Base-by-base conservation (phyloP, 805 yeast species). In the Hyphopichia homilentoma region DNA sequence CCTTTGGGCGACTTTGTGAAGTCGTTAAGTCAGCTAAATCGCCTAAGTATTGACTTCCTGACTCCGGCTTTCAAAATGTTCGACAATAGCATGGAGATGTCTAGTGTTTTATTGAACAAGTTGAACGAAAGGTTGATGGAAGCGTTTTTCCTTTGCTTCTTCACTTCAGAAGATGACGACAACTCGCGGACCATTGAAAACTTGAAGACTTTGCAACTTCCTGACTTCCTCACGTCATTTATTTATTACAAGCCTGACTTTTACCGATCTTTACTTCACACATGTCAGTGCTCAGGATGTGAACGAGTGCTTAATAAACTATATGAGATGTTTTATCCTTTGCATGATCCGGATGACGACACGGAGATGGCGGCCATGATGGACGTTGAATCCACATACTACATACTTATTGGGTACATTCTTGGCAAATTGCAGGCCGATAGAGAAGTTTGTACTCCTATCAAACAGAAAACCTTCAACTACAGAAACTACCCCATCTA, bases 31-130 rank as follows among this genome's bases (percentile, higher is more conserved):
- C 45, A 37, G n/a, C 35, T 61, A 19, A 22, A 48, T 6, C 32
- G 56, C 20, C 35, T 61, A 14, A 45, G 52, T 2, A 47, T 60
- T 21, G 65, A 59, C 37, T 54, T 59, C 34, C 50, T 61, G 4
- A 57, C 65, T 0, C 61, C 60, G 2, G 59, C 61, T 3, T 59
- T 57, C 40, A 61, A 61, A 36, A 61, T 59, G 63, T 59, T 57
- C 45, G 64, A 50, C 29, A 47, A 43, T 31, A 47, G 45, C n/a
- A 43, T 51, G 40, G 55, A 54, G 7, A 47, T 59, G 54, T 44
- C 63, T 12, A 52, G 57, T 21, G 14, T 22, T 14, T 38, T 52
- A n/a, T 44, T 61, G 32, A 59, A 60, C 38, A 46, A 57, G 35
- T 37, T 59, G 29, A 59, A 59, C 40, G 59, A 58, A 33, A 40